phyloP scores from a whole-genome alignment of 169 alveolate species.

The Plasmodium reichenowi region DNA sequence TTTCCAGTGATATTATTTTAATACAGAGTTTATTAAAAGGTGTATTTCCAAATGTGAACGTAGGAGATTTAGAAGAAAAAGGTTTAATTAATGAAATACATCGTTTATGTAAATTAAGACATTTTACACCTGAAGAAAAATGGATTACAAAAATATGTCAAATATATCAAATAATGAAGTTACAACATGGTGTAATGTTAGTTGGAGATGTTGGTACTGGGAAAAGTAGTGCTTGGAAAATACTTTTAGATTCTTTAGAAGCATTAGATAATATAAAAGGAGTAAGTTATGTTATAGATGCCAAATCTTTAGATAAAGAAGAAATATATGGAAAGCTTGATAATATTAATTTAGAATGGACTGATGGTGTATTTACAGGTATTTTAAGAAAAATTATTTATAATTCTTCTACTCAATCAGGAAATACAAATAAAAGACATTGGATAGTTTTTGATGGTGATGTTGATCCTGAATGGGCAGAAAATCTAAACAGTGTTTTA shows the following conservation, averaged over 20 bases:
- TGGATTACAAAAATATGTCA: slow-evolving; percentile 94
- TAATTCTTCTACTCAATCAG: slow-evolving; percentile 50
- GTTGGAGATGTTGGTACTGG: slow-evolving; percentile 99
- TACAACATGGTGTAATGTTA: slow-evolving; percentile 98
- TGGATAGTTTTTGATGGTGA: slow-evolving; percentile 99
- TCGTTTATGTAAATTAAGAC: slow-evolving; percentile 88
- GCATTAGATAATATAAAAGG: slow-evolving; percentile 93
- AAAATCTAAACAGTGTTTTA: slow-evolving; percentile 97
- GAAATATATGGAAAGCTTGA: slow-evolving; percentile 96
- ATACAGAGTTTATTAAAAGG: slow-evolving; percentile 93
- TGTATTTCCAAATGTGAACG: slow-evolving; percentile 96
- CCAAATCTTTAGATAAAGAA: slow-evolving; percentile 92
- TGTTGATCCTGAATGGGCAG: slow-evolving; percentile 99
- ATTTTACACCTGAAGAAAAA: slow-evolving; percentile 88
- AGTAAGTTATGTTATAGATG: slow-evolving; percentile 94
- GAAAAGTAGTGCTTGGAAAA: slow-evolving; percentile 90
- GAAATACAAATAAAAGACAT: slow-evolving; percentile 88
- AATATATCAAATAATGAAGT: slow-evolving; percentile 93
- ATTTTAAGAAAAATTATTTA: slow-evolving; percentile 84
- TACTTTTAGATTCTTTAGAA: slow-evolving; percentile 93
- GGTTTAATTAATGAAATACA: slow-evolving; percentile 89
- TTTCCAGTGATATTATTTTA: slow-evolving; percentile 95
- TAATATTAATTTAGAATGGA: slow-evolving; percentile 97
- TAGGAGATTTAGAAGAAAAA: slow-evolving; percentile 92
- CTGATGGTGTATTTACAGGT: slow-evolving; percentile 98